phyloP scores from a whole-genome alignment of 495 filamentous ascomycete genomes.

The Lentithecium fluviatile region DNA sequence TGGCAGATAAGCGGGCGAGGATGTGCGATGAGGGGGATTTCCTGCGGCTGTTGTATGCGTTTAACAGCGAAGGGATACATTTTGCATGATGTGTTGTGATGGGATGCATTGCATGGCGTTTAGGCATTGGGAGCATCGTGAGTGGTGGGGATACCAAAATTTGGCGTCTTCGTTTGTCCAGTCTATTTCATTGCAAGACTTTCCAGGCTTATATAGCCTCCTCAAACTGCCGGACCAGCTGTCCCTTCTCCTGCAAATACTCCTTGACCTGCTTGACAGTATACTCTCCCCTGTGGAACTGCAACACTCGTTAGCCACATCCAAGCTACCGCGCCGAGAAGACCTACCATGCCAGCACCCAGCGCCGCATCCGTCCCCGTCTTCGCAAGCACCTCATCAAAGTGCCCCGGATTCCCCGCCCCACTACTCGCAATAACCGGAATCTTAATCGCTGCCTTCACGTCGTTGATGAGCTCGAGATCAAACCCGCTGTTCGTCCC shows the following conservation, averaged over 20 bases:
- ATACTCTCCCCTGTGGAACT: conserved; percentile 94
- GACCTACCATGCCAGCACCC: conserved; percentile 85
- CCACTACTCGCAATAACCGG: conserved; percentile 95
- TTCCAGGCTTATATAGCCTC: conserved; percentile 38
- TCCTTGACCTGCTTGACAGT: conserved; percentile 95
- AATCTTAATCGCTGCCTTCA: conserved; percentile 80
- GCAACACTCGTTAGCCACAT: conserved; percentile 2
- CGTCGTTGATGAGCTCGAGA: conserved; percentile 81
- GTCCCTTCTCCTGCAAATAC: conserved; percentile 63
- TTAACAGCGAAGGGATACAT: conserved; percentile 90
- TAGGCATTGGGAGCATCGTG: conserved; percentile 1
- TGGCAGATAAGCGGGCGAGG: conserved; percentile 76
- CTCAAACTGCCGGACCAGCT: conserved; percentile 76
- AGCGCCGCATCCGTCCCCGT: conserved; percentile 89
- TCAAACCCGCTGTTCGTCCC: conserved; percentile 95
- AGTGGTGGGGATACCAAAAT: conserved; percentile 20
- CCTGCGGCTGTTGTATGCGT: conserved; percentile 68
- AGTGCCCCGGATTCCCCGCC: conserved; percentile 85
- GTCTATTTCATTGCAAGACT: too few relatives aligned
- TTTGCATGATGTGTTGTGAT: conserved; percentile 61
- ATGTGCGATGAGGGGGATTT: conserved; percentile 92
- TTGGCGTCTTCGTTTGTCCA: background rate
- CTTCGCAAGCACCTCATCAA: conserved; percentile 81
- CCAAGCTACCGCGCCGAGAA: background rate
- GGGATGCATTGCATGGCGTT: conserved; percentile 2